These are phyloP conservation scores for Insectozyma bohioensis DNA, from an alignment of 1,139 yeast genomes.

Conservation along the genomic window DNA sequence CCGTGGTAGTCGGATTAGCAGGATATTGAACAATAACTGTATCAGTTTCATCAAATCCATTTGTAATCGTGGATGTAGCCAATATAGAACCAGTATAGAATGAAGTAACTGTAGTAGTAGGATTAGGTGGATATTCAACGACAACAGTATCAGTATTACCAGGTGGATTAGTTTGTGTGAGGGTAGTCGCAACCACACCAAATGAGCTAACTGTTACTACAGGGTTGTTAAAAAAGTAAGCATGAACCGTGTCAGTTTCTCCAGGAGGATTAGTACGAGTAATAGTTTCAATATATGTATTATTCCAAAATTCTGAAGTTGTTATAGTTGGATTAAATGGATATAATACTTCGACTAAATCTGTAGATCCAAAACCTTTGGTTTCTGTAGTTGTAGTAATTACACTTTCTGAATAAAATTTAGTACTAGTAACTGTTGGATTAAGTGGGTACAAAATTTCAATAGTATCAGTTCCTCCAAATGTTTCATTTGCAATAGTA, in stretches of 20 bases:
- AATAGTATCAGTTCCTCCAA: constrained; percentile 18
- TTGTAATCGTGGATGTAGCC: constrained; percentile 5
- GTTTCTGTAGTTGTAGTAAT: constrained; percentile 14
- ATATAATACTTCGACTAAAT: constrained; percentile 16
- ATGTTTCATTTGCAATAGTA: constrained; percentile 10
- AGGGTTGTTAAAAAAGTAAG: constrained; percentile 16
- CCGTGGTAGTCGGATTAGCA: constrained; percentile 10
- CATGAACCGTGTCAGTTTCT: constrained; percentile 18
- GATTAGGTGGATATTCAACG: constrained; percentile 18
- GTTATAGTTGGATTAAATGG: constrained; percentile 17
- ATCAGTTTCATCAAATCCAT: constrained; percentile 7
- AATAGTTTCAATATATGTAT: constrained; percentile 4
- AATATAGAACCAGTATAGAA: not conserved
- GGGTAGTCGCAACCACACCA: constrained; percentile 11
- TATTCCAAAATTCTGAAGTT: constrained; percentile 16
- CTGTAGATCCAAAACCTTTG: constrained; percentile 10
- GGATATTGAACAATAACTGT: constrained; percentile 14
- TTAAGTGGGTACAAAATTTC: constrained; percentile 19
- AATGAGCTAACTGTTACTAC: constrained; percentile 15
- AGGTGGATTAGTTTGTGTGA: constrained; percentile 11
- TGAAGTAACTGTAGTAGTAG: constrained; percentile 14
- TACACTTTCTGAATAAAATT: constrained; percentile 16
- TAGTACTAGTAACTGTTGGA: constrained; percentile 12
- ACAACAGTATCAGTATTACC: constrained; percentile 19
- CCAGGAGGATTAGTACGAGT: constrained; percentile 12